Evolutionary conservation across 192 early-diverging fungal species (phyloP).

Genomic region (Umbelopsis sp.): DNA sequence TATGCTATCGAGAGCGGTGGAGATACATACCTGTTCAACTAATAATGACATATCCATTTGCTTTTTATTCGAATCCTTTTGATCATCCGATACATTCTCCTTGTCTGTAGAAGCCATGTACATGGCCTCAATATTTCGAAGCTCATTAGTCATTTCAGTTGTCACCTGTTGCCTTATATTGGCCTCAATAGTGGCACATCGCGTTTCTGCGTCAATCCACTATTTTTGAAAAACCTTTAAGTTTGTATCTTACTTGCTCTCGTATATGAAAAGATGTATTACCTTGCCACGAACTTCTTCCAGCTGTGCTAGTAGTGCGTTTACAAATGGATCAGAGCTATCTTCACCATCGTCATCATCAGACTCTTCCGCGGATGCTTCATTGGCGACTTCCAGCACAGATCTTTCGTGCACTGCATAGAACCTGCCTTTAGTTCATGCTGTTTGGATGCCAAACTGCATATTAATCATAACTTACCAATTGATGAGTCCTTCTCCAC

Average conservation of each 20-base stretch:
- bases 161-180: slow-evolving; percentile 58
- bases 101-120: slow-evolving; percentile 33
- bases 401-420: neutral
- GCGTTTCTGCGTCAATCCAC: slow-evolving; percentile 53
- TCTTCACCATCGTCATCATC: slow-evolving; percentile 37
- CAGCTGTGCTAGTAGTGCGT: slow-evolving; percentile 36
- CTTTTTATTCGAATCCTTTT: slow-evolving; percentile 20
- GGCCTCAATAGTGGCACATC: slow-evolving; percentile 53
- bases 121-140: slow-evolving; percentile 49
- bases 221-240: slow-evolving; percentile 1
- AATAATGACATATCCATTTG: slow-evolving; percentile 15
- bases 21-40: neutral
- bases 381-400: slow-evolving; percentile 19
- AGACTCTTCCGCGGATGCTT: slow-evolving; percentile 20
- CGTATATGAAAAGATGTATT: slow-evolving; percentile 33
- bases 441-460: neutral
- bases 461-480: neutral
- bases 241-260: slow-evolving; percentile 27
- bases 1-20: neutral
- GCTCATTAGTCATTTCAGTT: slow-evolving; percentile 43
- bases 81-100: slow-evolving; percentile 17
- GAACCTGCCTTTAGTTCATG: neutral
- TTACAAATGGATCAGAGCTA: slow-evolving; percentile 37
- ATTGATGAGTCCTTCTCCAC: neutral
- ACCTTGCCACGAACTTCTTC: slow-evolving; percentile 50